These are phyloP conservation scores for Biscogniauxia mediterranea DNA, from an alignment of 2,329 filamentous ascomycete species.

Conservation along the genomic window DNA sequence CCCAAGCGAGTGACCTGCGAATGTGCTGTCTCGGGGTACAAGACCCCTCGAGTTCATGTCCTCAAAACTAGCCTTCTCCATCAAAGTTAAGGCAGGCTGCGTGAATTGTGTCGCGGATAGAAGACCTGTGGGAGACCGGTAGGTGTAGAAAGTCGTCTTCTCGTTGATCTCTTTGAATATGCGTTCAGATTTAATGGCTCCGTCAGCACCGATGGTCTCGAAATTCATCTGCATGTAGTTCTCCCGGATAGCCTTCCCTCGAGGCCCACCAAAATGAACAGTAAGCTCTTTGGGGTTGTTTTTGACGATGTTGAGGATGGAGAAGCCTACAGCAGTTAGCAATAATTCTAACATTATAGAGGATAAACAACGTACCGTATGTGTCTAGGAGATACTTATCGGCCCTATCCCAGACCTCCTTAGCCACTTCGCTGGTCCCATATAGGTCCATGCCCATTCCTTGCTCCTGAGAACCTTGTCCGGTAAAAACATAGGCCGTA, in stretches of 20 bases:
- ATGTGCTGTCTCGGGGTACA: conserved; percentile 93
- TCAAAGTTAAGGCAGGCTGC: conserved; percentile 92
- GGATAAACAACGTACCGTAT: conserved; percentile 65
- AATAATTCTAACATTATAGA: not conserved
- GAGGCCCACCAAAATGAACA: conserved; percentile 94
- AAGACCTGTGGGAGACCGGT: conserved; percentile 89
- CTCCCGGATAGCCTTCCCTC: conserved; percentile 93
- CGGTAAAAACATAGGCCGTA: conserved; percentile 96
- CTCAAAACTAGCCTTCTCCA: conserved; percentile 99
- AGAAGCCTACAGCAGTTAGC: conserved; percentile 63
- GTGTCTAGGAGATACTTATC: conserved; percentile 99
- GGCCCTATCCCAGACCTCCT: conserved; percentile 96
- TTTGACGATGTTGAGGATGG: conserved; percentile 97
- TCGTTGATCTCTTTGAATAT: conserved; percentile 99
- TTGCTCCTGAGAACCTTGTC: conserved; percentile 97
- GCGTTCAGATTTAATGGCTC: conserved; percentile 94
- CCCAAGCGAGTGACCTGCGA: conserved; percentile 95
- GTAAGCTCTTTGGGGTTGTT: conserved; percentile 99
- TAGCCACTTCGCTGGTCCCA: conserved; percentile 86
- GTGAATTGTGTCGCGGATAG: conserved; percentile 98
- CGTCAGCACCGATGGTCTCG: conserved; percentile 92
- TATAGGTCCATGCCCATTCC: conserved; percentile 99
- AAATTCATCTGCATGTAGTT: conserved; percentile 99
- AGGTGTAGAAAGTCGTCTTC: conserved; percentile 92
- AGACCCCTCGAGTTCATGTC: conserved; percentile 98